Conservation (phyloP, 129 eudicot genomes). For the Flaveria robusta region DNA sequence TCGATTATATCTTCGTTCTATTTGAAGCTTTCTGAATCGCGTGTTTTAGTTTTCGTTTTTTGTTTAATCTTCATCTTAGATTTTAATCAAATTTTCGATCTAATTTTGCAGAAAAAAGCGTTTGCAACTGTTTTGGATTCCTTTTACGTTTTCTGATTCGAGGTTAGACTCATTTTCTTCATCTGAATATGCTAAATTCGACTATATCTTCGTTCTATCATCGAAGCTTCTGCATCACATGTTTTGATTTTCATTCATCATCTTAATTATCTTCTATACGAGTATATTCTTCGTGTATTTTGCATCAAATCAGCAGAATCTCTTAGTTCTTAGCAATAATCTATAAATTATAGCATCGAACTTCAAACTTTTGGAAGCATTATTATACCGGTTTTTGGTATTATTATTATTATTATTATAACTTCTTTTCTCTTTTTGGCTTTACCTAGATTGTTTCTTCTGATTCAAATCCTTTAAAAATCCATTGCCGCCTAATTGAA, state of each 20-base stretch:
- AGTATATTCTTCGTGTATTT: not conserved
- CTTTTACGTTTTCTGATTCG: slow-evolving; percentile 8
- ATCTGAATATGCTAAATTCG: not conserved
- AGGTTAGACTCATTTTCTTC: slow-evolving; percentile 3
- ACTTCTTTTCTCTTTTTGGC: slow-evolving; percentile 36
- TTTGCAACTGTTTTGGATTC: slow-evolving; percentile 6
- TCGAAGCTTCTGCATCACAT: slow-evolving; percentile 32
- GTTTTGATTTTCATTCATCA: not conserved
- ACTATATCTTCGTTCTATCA: slow-evolving; percentile 13
- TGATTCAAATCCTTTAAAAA: slow-evolving; percentile 25
- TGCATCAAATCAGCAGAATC: slow-evolving; percentile 19
- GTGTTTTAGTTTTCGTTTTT: not conserved
- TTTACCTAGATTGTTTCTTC: slow-evolving; percentile 23
- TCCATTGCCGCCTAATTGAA: slow-evolving; percentile 36
- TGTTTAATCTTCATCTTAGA: not conserved
- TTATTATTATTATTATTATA: slow-evolving; percentile 30
- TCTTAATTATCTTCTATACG: slow-evolving; percentile 4
- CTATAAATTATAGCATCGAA: slow-evolving; percentile 7
- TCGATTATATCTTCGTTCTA: too few relatives aligned
- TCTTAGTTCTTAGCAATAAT: slow-evolving; percentile 8
- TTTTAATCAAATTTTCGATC: slow-evolving; percentile 2
- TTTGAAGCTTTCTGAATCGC: too few relatives aligned
- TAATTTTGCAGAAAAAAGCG: not conserved
- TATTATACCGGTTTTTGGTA: slow-evolving; percentile 33
- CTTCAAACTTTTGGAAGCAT: slow-evolving; percentile 32